A percentile compares a stretch with the other conserved stretches of the same genome.
Evolutionary conservation across 1,284 basidiomycete genomes (phyloP).

Genomic region (Calocybe gambosa): DNA sequence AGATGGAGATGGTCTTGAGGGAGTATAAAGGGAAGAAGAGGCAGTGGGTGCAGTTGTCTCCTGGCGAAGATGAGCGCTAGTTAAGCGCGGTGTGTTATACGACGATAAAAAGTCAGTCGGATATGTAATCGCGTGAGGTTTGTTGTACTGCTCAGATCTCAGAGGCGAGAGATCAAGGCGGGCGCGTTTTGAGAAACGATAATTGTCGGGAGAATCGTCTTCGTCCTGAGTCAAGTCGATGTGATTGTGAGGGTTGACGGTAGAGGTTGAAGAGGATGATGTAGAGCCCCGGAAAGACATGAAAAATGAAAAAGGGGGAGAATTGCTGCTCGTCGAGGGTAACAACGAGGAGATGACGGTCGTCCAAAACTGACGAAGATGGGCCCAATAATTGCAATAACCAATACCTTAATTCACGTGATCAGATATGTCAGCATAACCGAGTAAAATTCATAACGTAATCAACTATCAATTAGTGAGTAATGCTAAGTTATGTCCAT

Average conservation of each 20-base stretch:
- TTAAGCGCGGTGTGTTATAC: constrained; percentile 14
- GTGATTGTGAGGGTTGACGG: constrained; percentile 14
- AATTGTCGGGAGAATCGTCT: constrained; percentile 33
- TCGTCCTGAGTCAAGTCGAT: constrained; percentile 64
- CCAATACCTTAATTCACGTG: constrained; percentile 9
- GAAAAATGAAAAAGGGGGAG: constrained; percentile 4
- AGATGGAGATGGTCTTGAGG: constrained; percentile 6
- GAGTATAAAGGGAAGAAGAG: constrained; percentile 3
- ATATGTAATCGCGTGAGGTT: constrained; percentile 7
- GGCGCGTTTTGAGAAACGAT: constrained; percentile 33
- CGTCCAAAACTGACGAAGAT: neutral
- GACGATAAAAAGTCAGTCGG: constrained; percentile 6
- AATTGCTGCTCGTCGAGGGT: constrained; percentile 2
- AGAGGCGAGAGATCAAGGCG: constrained; percentile 27
- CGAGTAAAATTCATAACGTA: neutral
- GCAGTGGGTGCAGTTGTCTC: constrained; percentile 4
- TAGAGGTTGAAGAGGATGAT: constrained; percentile 1
- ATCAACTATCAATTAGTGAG: neutral
- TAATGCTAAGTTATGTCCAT: constrained; percentile 41
- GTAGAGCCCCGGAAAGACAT: neutral
- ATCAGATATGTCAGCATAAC: constrained; percentile 12
- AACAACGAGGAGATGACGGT: constrained; percentile 8
- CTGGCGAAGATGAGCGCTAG: constrained; percentile 10
- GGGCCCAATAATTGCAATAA: neutral
- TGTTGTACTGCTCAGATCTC: constrained; percentile 8